Percentiles rank a stretch among this genome's conserved stretches.
Conservation (phyloP, 495 filamentous ascomycete genomes). For the Talaromyces adpressus region DNA sequence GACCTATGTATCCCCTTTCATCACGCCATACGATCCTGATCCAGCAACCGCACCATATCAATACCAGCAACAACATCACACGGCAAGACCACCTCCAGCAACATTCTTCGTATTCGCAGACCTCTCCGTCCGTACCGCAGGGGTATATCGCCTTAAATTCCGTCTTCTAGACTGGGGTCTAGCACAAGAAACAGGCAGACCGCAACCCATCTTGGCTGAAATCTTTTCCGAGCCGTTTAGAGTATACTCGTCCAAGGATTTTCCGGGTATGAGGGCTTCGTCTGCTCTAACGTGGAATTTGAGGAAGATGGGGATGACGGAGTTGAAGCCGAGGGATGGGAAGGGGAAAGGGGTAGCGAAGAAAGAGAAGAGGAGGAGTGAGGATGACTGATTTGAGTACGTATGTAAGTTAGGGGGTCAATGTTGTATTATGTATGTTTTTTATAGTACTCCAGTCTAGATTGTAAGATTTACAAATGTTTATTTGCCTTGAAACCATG, state of each 20-base stretch:
- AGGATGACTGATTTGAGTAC: not conserved
- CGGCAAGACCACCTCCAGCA: conserved; percentile 16
- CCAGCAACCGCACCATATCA: conserved; percentile 36
- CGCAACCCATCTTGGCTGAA: conserved; percentile 55
- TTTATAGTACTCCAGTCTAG: not conserved
- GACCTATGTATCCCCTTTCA: conserved; percentile 63
- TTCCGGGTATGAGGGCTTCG: conserved; percentile 77
- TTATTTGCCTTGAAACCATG: not conserved
- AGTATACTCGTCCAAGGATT: conserved; percentile 94
- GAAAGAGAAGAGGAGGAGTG: conserved; percentile 27
- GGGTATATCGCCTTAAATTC: conserved; percentile 75
- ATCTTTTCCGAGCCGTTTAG: conserved; percentile 74
- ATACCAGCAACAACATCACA: not conserved
- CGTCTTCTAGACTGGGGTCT: conserved; percentile 66
- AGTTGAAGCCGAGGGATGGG: conserved; percentile 35
- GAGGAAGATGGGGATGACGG: conserved; percentile 40
- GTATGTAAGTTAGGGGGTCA: not conserved
- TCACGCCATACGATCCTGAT: conserved; percentile 13
- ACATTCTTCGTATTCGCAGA: conserved; percentile 93
- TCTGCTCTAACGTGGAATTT: conserved; percentile 30
- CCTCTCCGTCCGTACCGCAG: conserved; percentile 82
- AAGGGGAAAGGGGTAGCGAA: conserved; percentile 21
- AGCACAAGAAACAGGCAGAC: conserved; percentile 46
- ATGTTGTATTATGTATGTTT: not conserved
- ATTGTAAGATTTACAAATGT: not conserved